These are phyloP conservation scores for Pichia phayaonensis DNA, from an alignment of 805 yeast species.

Conservation along the genomic window DNA sequence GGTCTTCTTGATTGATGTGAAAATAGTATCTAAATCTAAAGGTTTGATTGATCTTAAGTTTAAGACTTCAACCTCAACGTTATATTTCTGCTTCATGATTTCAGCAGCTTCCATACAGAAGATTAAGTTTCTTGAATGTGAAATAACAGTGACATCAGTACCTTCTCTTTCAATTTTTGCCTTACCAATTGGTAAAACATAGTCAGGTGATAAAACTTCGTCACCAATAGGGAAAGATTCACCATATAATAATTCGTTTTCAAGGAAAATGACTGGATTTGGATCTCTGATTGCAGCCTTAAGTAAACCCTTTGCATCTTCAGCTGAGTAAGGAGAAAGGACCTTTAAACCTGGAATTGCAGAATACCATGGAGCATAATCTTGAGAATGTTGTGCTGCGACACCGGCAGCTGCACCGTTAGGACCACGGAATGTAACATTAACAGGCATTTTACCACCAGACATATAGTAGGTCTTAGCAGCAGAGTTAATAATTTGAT, in stretches of 20 bases:
- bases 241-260: constrained; percentile 92
- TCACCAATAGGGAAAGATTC: constrained; percentile 84
- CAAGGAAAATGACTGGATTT: constrained; percentile 92
- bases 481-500: constrained; percentile 96
- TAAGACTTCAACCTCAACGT: constrained; percentile 86
- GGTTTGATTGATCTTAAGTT: constrained; percentile 98
- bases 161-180: constrained; percentile 96
- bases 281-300: constrained; percentile 98
- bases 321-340: constrained; percentile 89
- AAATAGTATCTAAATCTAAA: constrained; percentile 78
- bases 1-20: constrained; percentile 90
- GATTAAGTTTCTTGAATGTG: constrained; percentile 87
- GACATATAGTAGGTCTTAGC: constrained; percentile 99
- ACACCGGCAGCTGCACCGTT: constrained; percentile 99
- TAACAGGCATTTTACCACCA: constrained; percentile 97
- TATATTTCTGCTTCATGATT: constrained; percentile 71
- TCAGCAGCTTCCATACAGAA: constrained; percentile 89
- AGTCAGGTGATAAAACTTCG: constrained; percentile 84
- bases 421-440: constrained; percentile 97
- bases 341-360: constrained; percentile 97
- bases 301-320: constrained; percentile 90
- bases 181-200: constrained; percentile 85
- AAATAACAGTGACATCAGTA: constrained; percentile 77
- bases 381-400: constrained; percentile 99
- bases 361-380: constrained; percentile 97